These are phyloP conservation scores for Colletotrichum sp. DNA, from an alignment of 2,329 filamentous ascomycete species.

Conservation along the genomic window DNA sequence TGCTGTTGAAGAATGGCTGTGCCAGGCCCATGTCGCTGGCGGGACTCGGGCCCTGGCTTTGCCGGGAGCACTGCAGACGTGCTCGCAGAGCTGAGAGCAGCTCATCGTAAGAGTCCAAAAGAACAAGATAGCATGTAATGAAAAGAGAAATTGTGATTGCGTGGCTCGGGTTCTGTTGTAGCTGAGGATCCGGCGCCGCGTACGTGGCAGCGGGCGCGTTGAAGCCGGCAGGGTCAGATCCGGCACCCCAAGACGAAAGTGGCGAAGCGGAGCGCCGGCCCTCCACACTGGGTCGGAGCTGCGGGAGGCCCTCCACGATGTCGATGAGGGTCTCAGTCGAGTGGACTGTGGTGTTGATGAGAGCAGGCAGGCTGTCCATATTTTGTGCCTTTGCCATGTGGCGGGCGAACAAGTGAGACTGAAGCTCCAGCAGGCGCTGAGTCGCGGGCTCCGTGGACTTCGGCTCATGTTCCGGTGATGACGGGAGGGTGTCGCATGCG, in stretches of 20 bases:
- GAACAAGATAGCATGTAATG: constrained; percentile 11
- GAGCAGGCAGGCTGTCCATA: background rate
- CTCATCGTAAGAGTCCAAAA: constrained; percentile 9
- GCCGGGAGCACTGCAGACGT: constrained; percentile 6
- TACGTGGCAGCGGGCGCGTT: background rate
- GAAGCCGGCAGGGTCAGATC: background rate
- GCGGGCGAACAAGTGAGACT: background rate
- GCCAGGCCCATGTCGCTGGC: background rate
- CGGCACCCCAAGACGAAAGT: background rate
- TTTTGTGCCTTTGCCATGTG: background rate
- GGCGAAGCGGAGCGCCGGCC: constrained; percentile 3
- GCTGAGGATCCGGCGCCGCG: background rate
- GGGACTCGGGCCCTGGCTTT: constrained; percentile 11
- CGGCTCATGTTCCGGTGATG: background rate
- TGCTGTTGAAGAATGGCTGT: constrained; percentile 1
- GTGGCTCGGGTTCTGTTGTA: background rate
- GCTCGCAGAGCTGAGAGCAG: background rate
- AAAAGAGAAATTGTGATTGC: constrained; percentile 7
- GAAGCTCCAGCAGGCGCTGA: constrained; percentile 9
- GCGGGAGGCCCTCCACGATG: background rate
- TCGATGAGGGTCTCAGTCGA: constrained; percentile 15
- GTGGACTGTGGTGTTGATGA: constrained; percentile 6
- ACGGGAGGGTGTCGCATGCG: background rate
- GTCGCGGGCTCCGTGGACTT: background rate
- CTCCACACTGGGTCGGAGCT: background rate